Percentiles rank a stretch among this genome's conserved stretches.
These are phyloP conservation scores for Scleroderma citrinum DNA, from an alignment of 768 basidiomycete species.

Conservation along the genomic window DNA sequence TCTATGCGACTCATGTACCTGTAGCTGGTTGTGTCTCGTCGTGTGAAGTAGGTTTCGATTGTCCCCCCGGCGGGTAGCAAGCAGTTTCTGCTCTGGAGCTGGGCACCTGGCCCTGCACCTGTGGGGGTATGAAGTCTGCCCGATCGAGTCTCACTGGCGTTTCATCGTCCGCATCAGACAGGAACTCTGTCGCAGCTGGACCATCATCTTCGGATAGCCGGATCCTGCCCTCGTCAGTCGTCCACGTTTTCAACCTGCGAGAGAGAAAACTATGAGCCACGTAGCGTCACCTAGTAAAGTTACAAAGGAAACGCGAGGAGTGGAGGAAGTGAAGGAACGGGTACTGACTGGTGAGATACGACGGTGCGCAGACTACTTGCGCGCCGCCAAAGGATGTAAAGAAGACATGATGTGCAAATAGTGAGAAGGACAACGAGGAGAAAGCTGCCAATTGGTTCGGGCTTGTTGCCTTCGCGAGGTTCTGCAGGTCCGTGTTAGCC, in stretches of 20 bases:
- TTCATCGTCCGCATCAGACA: slow-evolving; percentile 55
- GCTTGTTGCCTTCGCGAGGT: slow-evolving; percentile 53
- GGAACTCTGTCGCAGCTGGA: slow-evolving; percentile 61
- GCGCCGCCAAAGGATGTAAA: slow-evolving; percentile 62
- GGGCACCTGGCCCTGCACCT: not conserved
- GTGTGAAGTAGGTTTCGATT: too few species aligned
- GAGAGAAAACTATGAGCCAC: not conserved
- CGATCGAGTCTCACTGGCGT: slow-evolving; percentile 33
- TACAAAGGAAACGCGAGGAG: too few species aligned
- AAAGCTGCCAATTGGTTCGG: slow-evolving; percentile 57
- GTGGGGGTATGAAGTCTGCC: slow-evolving; percentile 18
- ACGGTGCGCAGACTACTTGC: slow-evolving; percentile 50
- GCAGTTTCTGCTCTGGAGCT: not conserved
- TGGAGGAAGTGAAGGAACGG: not conserved
- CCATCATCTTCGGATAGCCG: slow-evolving; percentile 68
- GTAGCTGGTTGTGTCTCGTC: too few species aligned
- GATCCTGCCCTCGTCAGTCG: slow-evolving; percentile 49
- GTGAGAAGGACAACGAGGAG: slow-evolving; percentile 51
- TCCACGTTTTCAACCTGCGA: slow-evolving; percentile 52
- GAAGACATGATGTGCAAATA: slow-evolving; percentile 46
- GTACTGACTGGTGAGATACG: slow-evolving; percentile 56
- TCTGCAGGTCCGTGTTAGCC: slow-evolving; percentile 30
- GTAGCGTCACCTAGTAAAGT: not conserved
- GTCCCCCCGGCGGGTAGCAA: not conserved
- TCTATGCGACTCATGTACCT: too few species aligned